Evolutionary conservation across 352 stramenopile species (phyloP).

Genomic region (Globisporangium mamillatum): DNA sequence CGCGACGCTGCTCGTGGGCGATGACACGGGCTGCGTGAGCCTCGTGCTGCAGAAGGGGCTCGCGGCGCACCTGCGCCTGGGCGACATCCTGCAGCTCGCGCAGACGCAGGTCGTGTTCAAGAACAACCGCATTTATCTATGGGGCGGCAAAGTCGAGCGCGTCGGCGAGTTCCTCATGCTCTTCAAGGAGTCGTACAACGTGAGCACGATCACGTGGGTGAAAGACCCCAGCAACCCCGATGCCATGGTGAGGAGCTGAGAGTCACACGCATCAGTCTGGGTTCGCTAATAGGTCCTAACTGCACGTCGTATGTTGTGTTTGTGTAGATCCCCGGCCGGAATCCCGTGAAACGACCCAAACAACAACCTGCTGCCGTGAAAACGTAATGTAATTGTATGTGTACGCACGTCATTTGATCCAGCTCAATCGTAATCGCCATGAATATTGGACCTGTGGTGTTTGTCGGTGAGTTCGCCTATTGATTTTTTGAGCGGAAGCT

Average conservation of each 20-base stretch:
- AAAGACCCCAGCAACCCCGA: constrained; percentile 78
- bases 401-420: not conserved
- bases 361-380: not conserved
- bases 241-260: constrained; percentile 31
- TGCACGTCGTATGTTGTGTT: not conserved
- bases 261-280: not conserved
- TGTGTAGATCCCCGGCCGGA: constrained; percentile 53
- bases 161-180: constrained; percentile 84
- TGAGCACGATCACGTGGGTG: constrained; percentile 82
- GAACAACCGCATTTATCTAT: constrained; percentile 75
- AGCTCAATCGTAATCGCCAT: not conserved
- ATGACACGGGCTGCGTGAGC: constrained; percentile 78
- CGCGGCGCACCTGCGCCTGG: constrained; percentile 63
- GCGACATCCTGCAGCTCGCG: constrained; percentile 71
- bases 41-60: constrained; percentile 74
- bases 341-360: constrained; percentile 57
- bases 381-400: constrained; percentile 2
- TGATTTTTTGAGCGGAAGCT: not conserved
- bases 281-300: not conserved
- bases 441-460: not conserved
- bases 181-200: constrained; percentile 82
- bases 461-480: not conserved
- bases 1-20: constrained; percentile 77
- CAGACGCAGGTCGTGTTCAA: constrained; percentile 77
- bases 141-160: constrained; percentile 78